These are phyloP conservation scores for Ustilago esculenta DNA, from an alignment of 1,284 basidiomycete species.

Conservation along the genomic window DNA sequence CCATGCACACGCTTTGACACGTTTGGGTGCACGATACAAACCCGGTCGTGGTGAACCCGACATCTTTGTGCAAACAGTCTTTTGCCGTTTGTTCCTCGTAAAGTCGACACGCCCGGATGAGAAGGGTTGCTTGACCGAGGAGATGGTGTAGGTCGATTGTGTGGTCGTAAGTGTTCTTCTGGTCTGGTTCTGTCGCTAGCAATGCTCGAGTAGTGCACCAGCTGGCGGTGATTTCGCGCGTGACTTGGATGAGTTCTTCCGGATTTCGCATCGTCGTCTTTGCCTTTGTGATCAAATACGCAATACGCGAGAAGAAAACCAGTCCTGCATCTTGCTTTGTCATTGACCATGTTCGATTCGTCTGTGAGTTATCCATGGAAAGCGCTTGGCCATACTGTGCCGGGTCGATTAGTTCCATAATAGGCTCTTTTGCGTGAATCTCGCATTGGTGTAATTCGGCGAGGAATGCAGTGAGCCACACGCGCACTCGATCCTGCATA, in stretches of 20 bases:
- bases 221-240: conserved; percentile 3
- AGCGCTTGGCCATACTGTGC: conserved; percentile 16
- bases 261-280: background rate
- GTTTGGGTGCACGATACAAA: background rate
- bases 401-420: conserved; percentile 26
- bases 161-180: conserved; percentile 18
- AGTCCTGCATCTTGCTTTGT: conserved; percentile 26
- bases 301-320: conserved; percentile 15
- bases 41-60: background rate
- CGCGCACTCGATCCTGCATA: conserved; percentile 29
- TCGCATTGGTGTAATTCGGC: conserved; percentile 37
- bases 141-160: conserved; percentile 14
- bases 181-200: conserved; percentile 7
- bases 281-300: conserved; percentile 5
- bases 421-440: conserved; percentile 18
- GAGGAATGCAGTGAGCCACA: conserved; percentile 29
- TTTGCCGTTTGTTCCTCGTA: background rate
- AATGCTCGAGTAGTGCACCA: conserved; percentile 9
- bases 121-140: conserved; percentile 6
- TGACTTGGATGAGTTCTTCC: background rate
- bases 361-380: background rate
- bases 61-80: background rate
- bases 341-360: background rate
- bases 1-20: conserved; percentile 15
- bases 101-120: conserved; percentile 6